A percentile compares a stretch with the other conserved stretches of the same genome.
phyloP scores from a whole-genome alignment of 2,329 filamentous ascomycete genomes.

The Microsporum canis region DNA sequence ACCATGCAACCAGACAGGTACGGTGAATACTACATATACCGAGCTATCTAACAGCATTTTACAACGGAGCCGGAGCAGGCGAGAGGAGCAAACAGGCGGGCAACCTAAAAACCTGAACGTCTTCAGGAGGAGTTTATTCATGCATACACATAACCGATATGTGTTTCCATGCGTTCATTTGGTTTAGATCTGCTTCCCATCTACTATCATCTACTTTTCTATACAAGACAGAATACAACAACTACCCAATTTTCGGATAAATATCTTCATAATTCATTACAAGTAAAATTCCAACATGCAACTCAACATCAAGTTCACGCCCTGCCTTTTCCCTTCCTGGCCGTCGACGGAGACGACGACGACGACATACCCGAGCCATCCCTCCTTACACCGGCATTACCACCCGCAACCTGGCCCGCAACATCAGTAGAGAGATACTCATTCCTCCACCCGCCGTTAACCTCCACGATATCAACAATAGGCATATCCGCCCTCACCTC shows the following conservation, averaged over 20 bases:
- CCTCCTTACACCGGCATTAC: not conserved
- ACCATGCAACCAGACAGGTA: not conserved
- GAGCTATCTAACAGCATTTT: not conserved
- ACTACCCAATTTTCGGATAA: not conserved
- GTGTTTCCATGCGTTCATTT: not conserved
- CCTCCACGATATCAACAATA: slow-evolving; percentile 14
- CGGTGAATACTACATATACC: not conserved
- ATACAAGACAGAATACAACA: not conserved
- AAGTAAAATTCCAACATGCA: not conserved
- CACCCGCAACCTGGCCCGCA: not conserved
- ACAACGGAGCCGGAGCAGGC: not conserved
- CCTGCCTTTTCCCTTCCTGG: not conserved
- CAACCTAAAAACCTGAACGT: not conserved
- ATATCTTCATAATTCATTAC: not conserved
- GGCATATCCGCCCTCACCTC: not conserved
- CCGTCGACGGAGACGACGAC: not conserved
- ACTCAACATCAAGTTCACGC: not conserved
- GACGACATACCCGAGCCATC: not conserved
- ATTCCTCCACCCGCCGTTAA: slow-evolving; percentile 12
- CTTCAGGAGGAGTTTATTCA: not conserved
- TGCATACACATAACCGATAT: not conserved
- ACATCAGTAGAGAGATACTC: not conserved
- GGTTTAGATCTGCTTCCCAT: not conserved
- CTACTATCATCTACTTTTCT: not conserved
- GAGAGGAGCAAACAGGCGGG: not conserved